phyloP scores from a whole-genome alignment of 139 green algal species.

The Penium margaritaceum region DNA sequence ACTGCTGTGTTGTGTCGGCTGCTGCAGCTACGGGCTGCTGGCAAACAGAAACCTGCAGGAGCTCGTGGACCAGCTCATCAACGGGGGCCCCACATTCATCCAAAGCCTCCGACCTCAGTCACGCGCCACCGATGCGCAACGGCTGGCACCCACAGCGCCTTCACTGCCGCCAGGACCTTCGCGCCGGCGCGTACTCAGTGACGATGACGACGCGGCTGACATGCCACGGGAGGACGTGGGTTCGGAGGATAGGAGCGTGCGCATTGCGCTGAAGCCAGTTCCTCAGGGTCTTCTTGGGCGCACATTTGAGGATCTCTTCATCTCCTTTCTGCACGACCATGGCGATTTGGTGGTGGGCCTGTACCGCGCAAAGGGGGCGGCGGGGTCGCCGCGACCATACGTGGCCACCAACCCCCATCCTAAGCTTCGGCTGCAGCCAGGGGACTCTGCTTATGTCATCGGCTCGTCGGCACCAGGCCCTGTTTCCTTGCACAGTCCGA shows the following conservation, averaged over 20 bases:
- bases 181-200: not conserved
- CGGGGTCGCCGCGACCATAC: not conserved
- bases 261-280: too few species aligned
- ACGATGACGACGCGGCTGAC: too few species aligned
- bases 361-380: not conserved
- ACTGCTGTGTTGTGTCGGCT: too few species aligned
- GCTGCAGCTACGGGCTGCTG: conserved; percentile 8
- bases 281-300: too few species aligned
- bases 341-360: not conserved
- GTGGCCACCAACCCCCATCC: not conserved
- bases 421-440: too few species aligned
- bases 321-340: not conserved
- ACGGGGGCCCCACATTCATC: not conserved
- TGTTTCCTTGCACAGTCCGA: too few species aligned
- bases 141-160: too few species aligned
- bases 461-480: too few species aligned
- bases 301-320: not conserved
- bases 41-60: not conserved
- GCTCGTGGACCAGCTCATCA: conserved; percentile 5
- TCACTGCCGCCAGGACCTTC: not conserved
- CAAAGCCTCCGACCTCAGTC: too few species aligned
- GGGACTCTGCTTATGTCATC: too few species aligned
- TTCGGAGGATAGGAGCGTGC: too few species aligned
- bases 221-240: not conserved
- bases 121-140: not conserved